A percentile compares a stretch with the other conserved stretches of the same genome.
Conservation (phyloP, 106 monocot genomes). For the Narthecium ossifragum region DNA sequence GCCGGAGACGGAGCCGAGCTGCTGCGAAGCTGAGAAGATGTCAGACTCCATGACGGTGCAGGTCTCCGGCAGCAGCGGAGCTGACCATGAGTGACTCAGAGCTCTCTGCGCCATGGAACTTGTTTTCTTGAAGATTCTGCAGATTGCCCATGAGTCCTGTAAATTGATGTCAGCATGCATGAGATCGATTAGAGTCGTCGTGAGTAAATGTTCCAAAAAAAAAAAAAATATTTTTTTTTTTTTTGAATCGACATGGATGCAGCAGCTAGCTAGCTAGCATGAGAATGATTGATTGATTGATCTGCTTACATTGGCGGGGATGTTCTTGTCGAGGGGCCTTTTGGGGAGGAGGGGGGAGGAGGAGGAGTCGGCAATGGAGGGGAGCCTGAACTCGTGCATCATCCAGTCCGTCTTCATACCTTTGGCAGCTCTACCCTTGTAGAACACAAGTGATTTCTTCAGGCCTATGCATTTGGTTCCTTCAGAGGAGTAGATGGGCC, state of each 20-base stretch:
- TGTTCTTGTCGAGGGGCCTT: conserved; percentile 54
- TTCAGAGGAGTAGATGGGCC: conserved; percentile 90
- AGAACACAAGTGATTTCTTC: conserved; percentile 99
- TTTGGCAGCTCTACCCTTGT: conserved; percentile 97
- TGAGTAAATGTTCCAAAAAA: too few relatives aligned
- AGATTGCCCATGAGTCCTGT: conserved; percentile 98
- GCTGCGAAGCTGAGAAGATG: conserved; percentile 26
- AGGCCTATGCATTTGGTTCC: conserved; percentile 89
- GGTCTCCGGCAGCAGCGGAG: conserved; percentile 27
- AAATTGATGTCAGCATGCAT: too few relatives aligned
- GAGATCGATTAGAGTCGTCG: background rate
- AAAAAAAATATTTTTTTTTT: too few relatives aligned
- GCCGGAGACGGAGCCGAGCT: conserved; percentile 5
- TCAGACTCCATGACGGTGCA: conserved; percentile 14
- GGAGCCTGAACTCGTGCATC: conserved; percentile 99
- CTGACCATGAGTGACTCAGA: conserved; percentile 64
- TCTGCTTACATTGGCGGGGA: conserved; percentile 55
- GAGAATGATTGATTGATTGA: background rate
- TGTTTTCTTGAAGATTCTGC: conserved; percentile 94
- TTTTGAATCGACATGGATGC: too few relatives aligned
- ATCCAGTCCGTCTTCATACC: conserved; percentile 96
- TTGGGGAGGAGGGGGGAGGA: conserved; percentile 25
- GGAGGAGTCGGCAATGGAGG: conserved; percentile 47
- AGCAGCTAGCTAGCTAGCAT: background rate
- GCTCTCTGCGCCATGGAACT: conserved; percentile 78